These are phyloP conservation scores for Pyrenopolyporus hunteri DNA, from an alignment of 495 filamentous ascomycete species.

Conservation along the genomic window DNA sequence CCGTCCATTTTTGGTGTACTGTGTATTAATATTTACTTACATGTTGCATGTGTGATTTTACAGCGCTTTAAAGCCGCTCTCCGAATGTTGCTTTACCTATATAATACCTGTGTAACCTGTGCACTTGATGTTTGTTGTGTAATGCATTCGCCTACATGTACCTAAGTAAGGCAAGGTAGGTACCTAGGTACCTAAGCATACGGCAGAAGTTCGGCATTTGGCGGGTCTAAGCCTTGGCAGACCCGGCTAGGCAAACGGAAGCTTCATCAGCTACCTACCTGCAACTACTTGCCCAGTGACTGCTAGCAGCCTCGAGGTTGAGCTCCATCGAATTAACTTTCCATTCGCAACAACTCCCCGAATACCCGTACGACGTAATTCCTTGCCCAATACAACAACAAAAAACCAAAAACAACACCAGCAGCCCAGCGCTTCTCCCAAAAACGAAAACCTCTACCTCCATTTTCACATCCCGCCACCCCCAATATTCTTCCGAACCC, in stretches of 20 bases:
- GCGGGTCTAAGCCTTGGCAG: constrained; percentile 18
- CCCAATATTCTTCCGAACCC: constrained; percentile 3
- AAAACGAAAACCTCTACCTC: not conserved
- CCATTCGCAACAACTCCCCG: not conserved
- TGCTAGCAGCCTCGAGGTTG: constrained; percentile 13
- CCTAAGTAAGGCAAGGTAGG: too few species aligned
- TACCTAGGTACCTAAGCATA: not conserved
- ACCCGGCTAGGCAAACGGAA: constrained; percentile 36
- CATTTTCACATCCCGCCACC: not conserved
- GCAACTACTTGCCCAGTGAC: constrained; percentile 2
- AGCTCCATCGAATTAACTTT: constrained; percentile 32
- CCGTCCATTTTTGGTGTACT: not conserved
- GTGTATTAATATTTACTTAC: not conserved
- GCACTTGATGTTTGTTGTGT: not conserved
- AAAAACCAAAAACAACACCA: not conserved
- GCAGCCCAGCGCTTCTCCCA: not conserved
- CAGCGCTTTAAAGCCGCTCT: too few species aligned
- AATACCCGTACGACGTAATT: not conserved
- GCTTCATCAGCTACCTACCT: constrained; percentile 31
- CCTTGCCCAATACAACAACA: not conserved
- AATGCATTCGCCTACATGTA: not conserved
- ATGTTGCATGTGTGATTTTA: not conserved
- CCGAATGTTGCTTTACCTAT: too few species aligned
- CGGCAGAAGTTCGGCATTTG: constrained; percentile 27
- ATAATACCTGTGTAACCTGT: too few species aligned